A percentile compares a stretch with the other conserved stretches of the same genome.
These are phyloP conservation scores for Crithidia acanthocephali DNA, from an alignment of 208 protist genomes.

Conservation along the genomic window DNA sequence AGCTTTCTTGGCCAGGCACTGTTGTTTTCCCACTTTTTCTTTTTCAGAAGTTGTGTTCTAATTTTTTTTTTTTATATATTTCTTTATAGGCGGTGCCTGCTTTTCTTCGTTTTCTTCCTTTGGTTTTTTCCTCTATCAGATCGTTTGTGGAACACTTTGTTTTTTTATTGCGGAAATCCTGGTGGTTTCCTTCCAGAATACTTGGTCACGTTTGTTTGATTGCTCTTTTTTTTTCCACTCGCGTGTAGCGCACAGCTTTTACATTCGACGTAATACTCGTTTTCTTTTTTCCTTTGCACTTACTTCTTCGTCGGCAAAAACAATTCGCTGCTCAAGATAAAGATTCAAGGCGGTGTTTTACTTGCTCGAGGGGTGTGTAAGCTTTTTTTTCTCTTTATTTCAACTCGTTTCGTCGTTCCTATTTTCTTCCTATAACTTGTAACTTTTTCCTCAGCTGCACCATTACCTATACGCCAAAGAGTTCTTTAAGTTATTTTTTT, in stretches of 20 bases:
- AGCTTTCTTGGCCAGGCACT: too few species aligned
- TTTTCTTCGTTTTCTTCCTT: slow-evolving; percentile 1
- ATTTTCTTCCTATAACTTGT: not conserved
- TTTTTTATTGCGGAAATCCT: not conserved
- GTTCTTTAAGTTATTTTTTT: too few species aligned
- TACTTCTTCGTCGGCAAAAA: too few species aligned
- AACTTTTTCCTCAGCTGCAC: too few species aligned
- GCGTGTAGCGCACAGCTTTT: too few species aligned
- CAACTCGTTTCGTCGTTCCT: not conserved
- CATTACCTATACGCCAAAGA: too few species aligned
- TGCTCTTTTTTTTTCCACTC: not conserved
- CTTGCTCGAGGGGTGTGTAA: too few species aligned
- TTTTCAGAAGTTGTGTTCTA: too few species aligned
- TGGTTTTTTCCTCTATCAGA: not conserved
- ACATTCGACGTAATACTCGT: too few species aligned
- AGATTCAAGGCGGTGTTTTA: too few species aligned
- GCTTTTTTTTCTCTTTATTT: not conserved
- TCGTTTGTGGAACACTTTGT: not conserved
- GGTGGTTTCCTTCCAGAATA: not conserved
- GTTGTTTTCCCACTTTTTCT: too few species aligned
- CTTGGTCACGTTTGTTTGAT: not conserved
- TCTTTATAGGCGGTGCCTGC: slow-evolving; percentile 8
- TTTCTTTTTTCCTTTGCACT: slow-evolving; percentile 10
- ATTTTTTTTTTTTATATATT: slow-evolving; percentile 16
- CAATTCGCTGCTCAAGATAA: too few species aligned